Conservation (phyloP, 78 protist species). For the Dictyostelium citrinum region DNA sequence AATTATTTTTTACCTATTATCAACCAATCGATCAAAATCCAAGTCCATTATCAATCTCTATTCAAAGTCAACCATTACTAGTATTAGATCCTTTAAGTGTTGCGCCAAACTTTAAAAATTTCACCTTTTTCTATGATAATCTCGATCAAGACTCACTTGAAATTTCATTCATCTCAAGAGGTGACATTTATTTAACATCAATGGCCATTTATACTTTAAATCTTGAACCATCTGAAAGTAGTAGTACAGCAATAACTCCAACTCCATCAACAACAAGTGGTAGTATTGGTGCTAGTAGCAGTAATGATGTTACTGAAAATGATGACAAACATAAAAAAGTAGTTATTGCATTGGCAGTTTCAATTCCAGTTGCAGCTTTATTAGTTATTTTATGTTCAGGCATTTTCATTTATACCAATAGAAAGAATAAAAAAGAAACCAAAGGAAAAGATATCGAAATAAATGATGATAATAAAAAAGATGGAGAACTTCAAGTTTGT, state of each 20-base stretch:
- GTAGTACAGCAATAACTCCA: not conserved
- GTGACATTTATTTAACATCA: constrained; percentile 1
- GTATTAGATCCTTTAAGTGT: not conserved
- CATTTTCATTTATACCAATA: not conserved
- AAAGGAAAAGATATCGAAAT: not conserved
- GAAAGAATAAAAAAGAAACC: not conserved
- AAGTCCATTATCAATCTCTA: not conserved
- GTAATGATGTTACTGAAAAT: no score
- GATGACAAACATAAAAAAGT: not conserved
- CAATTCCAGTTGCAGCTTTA: not conserved
- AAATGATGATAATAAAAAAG: not conserved
- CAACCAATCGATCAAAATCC: constrained; percentile 1
- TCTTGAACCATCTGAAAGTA: not conserved
- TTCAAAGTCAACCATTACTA: not conserved
- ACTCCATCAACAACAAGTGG: not conserved
- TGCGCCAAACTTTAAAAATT: not conserved
- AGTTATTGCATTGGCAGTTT: not conserved
- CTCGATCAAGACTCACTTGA: not conserved
- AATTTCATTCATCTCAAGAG: not conserved
- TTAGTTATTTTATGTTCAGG: not conserved
- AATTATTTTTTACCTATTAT: not conserved
- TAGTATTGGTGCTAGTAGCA: not conserved
- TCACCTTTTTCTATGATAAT: not conserved
- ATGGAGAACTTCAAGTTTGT: not conserved
- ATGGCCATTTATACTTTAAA: not conserved